Conservation (phyloP, 1,284 basidiomycete species). For the Boletus hoseneyae region DNA sequence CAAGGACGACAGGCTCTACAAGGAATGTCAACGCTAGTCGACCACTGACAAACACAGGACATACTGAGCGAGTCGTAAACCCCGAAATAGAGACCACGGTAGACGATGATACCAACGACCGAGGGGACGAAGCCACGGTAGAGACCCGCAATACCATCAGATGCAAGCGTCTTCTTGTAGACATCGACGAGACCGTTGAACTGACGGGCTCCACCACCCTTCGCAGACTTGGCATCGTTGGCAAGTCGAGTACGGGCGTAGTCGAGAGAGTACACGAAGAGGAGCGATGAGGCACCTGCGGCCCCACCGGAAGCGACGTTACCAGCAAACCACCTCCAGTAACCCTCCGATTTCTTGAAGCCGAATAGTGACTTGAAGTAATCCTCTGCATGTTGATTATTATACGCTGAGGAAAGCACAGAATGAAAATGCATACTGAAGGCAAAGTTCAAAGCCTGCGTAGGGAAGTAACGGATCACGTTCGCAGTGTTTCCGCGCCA, state of each 20-base stretch:
- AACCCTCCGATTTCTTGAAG: conserved; percentile 86
- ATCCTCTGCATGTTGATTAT: conserved; percentile 63
- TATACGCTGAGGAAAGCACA: not conserved
- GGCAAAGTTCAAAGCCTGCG: conserved; percentile 94
- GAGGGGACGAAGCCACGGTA: conserved; percentile 96
- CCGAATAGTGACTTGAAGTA: conserved; percentile 96
- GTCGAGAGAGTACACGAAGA: conserved; percentile 98
- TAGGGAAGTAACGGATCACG: conserved; percentile 98
- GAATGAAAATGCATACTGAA: conserved; percentile 61
- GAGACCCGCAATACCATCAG: conserved; percentile 85
- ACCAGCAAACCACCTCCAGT: conserved; percentile 88
- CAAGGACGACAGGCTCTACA: conserved; percentile 86
- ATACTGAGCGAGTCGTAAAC: conserved; percentile 89
- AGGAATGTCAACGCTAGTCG: conserved; percentile 16
- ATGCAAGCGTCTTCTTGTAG: conserved; percentile 89
- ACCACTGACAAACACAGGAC: conserved; percentile 29
- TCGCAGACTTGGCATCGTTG: conserved; percentile 93
- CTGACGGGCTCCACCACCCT: conserved; percentile 87
- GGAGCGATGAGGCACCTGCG: conserved; percentile 91
- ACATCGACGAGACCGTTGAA: conserved; percentile 96
- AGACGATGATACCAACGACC: conserved; percentile 93
- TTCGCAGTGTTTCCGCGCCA: conserved; percentile 98
- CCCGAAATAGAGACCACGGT: conserved; percentile 96
- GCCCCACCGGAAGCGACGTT: conserved; percentile 97
- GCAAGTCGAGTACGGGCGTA: conserved; percentile 98